Evolutionary conservation across 2,329 filamentous ascomycete genomes (phyloP), one percentile per base, ranked within the genome.

Genomic region (Penicillium decumbens): DNA sequence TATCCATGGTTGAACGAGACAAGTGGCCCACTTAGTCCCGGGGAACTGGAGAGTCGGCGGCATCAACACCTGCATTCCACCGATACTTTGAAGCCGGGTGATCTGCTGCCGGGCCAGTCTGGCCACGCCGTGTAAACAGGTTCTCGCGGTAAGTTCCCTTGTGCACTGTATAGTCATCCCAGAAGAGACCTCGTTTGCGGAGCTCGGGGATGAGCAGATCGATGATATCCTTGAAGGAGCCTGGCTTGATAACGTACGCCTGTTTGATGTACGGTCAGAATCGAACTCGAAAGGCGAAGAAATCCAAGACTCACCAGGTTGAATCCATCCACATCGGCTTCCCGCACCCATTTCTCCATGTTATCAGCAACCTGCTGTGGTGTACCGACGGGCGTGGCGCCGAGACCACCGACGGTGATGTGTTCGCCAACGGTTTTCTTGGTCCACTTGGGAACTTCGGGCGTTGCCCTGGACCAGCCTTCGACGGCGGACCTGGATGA

Each of bases 321-420:
- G 68, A 89, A 89, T 0, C 85, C 85, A 61, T 89, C 85, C 1
- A 89, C 78, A 56, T 87, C 85, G 0, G 82, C 84, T 63, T 87
- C 84, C 5, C 72, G 61, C 0, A 88, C 73, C 85, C 85, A 89
- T 0, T 73, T 68, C 67, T 89, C 82, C 48, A 89, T 74, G 38
- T 79, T 77, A 62, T 89, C 84, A 0, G 83, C 85, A 1, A 88
- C 83, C 55, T 81, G 79, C 13, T 75, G 65, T 0, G 85, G 72
- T 0, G 82, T 87, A 0, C 86, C 85, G 0, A 88, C 81, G 2
- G 83, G 66, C 0, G 82, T 77, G 0, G 83, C 80, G 0, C 84
- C 83, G 15, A 87, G 77, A 1, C 85, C 85, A 4, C 85, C 85
- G 10, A 88, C 76, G 37, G 79, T 81, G 43, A 88, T 79, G 55